A percentile compares a stretch with the other conserved stretches of the same genome.
Conservation (phyloP, 2,329 filamentous ascomycete species). For the Metarhizium rileyi region DNA sequence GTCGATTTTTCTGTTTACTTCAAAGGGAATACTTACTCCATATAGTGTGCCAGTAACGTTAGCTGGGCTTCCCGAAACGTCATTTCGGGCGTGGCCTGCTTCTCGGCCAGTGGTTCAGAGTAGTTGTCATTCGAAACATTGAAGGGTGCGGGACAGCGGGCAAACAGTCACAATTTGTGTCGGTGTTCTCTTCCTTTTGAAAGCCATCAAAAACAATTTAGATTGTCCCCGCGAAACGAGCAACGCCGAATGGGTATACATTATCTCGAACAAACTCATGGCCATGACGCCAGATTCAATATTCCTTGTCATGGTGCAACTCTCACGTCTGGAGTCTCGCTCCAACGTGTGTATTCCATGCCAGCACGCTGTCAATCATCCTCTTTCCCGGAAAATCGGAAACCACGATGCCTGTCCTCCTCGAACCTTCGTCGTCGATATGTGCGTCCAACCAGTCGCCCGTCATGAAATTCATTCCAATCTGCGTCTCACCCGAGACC, state of each 20-base stretch:
- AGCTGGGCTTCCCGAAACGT: constrained; percentile 16
- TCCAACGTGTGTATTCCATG: constrained; percentile 23
- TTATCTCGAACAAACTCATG: not conserved
- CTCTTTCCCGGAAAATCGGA: constrained; percentile 36
- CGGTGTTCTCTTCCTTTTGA: too few relatives aligned
- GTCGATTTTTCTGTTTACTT: constrained; percentile 9
- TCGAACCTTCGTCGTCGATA: constrained; percentile 15
- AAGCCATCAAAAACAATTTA: too few relatives aligned
- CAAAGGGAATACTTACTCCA: constrained; percentile 19
- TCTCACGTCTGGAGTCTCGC: not conserved
- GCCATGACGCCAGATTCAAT: not conserved
- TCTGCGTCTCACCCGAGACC: constrained; percentile 26
- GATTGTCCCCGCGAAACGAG: not conserved
- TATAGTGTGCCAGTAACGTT: constrained; percentile 17
- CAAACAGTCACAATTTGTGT: too few relatives aligned
- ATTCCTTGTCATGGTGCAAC: not conserved
- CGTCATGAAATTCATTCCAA: constrained; percentile 39
- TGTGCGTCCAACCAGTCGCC: constrained; percentile 31
- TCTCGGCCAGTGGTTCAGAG: not conserved
- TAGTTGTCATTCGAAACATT: constrained; percentile 12
- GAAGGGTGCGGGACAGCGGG: too few relatives aligned
- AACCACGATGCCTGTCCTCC: constrained; percentile 35
- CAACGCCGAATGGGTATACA: not conserved
- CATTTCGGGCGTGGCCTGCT: not conserved
- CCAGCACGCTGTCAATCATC: constrained; percentile 31